Evolutionary conservation across 2,329 filamentous ascomycete species (phyloP), one percentile per base, ranked within the genome.

Genomic region (Chaetomium globosum): DNA sequence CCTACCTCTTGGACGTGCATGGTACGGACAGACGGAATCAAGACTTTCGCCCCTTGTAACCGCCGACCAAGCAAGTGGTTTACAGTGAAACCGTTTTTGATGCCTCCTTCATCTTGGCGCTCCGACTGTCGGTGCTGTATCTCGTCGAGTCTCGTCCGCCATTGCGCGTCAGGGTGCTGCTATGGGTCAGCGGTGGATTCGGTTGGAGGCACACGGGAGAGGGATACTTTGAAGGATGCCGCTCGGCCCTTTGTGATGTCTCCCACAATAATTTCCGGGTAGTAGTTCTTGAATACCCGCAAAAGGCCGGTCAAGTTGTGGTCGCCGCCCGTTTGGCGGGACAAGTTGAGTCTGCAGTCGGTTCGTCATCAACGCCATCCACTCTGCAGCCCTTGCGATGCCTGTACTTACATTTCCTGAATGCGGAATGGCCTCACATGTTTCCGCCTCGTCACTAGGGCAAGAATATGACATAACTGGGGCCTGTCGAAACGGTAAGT

Each of bases 251-350:
- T 80, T 33, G 86, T 84, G 4, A 85, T 81, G 68, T 89, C 89
- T 26, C 89, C 90, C 16, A 94, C 84, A 65, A 96, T 91, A 62
- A 96, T 91, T 74, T 96, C 92, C 0, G 92, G 92, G 72, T 94
- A 96, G 76, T 94, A 96, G 74, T 94, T 92, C 74, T 95, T 95
- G 79, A 89, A 96, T n/a, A 94, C 87, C 63, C 89, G 85, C 58
- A 96, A 80, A 21, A 96, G 80, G 3, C 90, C 90, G 46, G 90
- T 82, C 43, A 96, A 79, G 59, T 87, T 84, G 57, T 89, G 89
- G 63, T 96, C 92, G 72, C 90, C 89, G 21, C 88, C 89, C 4
- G 82, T 84, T 72, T 87, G 84, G 52, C 86, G 78, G 2, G 85
- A 84, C 39, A 88, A 75, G 46, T 80, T 80, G 68, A 89, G 79